Conservation (phyloP, 2,329 filamentous ascomycete genomes). For the Grosmannia huntii region DNA sequence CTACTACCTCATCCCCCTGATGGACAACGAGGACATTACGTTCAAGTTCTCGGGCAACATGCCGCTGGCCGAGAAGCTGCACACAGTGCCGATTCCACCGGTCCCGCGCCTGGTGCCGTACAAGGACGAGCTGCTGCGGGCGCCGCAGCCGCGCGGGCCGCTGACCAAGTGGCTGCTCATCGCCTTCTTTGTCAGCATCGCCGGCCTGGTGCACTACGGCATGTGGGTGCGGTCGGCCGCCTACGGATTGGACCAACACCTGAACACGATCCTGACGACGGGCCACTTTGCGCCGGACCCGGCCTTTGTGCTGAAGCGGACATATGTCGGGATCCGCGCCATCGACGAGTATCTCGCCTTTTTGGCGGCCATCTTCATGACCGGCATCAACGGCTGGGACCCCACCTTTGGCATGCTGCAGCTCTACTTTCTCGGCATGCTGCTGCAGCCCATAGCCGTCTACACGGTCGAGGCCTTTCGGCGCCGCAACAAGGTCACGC, state of each 20-base stretch:
- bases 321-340: slow-evolving; percentile 3
- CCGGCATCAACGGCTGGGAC: slow-evolving; percentile 3
- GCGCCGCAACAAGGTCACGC: slow-evolving; percentile 6
- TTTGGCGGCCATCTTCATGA: slow-evolving; percentile 5
- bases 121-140: slow-evolving; percentile 9
- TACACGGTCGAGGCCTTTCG: slow-evolving; percentile 10
- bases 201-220: background rate
- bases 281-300: slow-evolving; percentile 1
- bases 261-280: background rate
- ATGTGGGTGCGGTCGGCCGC: slow-evolving; percentile 2
- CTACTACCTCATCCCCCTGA: background rate
- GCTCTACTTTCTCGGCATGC: slow-evolving; percentile 5
- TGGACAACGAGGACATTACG: slow-evolving; percentile 4
- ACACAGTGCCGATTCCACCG: background rate
- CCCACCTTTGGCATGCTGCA: slow-evolving; percentile 3
- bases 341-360: slow-evolving; percentile 6
- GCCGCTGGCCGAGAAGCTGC: slow-evolving; percentile 5
- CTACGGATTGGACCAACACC: slow-evolving; percentile 1
- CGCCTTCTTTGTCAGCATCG: background rate
- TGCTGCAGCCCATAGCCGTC: slow-evolving; percentile 5
- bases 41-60: slow-evolving; percentile 7
- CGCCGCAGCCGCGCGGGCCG: background rate
- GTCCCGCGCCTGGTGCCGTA: slow-evolving; percentile 6
- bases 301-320: slow-evolving; percentile 1
- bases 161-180: background rate